These are phyloP conservation scores for Monotropa hypopitys DNA, from an alignment of 179 eudicot genomes.

Conservation along the genomic window DNA sequence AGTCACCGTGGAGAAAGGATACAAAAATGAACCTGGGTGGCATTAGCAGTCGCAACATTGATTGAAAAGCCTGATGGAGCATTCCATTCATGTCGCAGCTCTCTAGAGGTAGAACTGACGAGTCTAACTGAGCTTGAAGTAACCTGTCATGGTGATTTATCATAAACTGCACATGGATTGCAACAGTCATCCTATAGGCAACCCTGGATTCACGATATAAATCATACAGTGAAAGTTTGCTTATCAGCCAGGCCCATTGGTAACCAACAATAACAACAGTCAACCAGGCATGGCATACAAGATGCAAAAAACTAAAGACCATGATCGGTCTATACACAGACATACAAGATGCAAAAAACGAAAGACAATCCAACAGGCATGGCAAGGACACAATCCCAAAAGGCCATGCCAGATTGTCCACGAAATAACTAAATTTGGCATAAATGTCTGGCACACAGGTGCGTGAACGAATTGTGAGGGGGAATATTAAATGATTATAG, in stretches of 20 bases:
- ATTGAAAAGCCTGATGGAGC: conserved; percentile 72
- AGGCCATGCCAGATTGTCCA: too few species aligned
- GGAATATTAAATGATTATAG: too few species aligned
- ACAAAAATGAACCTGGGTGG: conserved; percentile 53
- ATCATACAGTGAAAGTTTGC: neutral
- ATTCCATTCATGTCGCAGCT: conserved; percentile 71
- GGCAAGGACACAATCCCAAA: too few species aligned
- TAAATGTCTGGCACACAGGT: too few species aligned
- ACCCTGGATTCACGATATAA: neutral
- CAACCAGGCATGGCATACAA: too few species aligned
- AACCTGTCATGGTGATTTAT: conserved; percentile 40
- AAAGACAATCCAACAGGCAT: too few species aligned
- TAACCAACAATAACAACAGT: neutral
- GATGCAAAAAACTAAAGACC: too few species aligned
- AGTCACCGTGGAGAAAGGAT: neutral
- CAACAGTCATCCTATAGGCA: neutral
- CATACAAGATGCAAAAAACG: too few species aligned
- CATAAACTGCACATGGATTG: conserved; percentile 5
- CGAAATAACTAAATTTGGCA: too few species aligned
- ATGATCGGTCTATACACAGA: too few species aligned
- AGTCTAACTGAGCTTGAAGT: conserved; percentile 85
- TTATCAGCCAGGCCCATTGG: neutral
- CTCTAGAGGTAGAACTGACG: conserved; percentile 69
- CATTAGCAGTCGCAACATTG: conserved; percentile 96
- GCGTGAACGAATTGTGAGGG: too few species aligned